Evolutionary conservation across 192 early-diverging fungal species (phyloP), one percentile per base, ranked within the genome.

Genomic region (Pecoramyces ruminantium): DNA sequence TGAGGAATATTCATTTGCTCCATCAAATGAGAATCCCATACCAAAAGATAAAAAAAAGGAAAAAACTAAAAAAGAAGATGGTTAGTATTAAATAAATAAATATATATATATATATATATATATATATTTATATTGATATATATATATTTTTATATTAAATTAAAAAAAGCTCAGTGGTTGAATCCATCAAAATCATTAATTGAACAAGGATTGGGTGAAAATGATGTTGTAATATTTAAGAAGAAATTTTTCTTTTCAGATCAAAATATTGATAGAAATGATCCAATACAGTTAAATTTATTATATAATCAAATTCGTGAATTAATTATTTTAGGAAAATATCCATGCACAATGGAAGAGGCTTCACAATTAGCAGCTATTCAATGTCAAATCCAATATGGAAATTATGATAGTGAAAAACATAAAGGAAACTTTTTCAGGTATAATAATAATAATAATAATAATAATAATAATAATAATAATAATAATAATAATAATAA

Each of bases 231-330:
- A 25, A 79, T 89, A 15, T 85, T 91, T 8, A 90, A 90, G 77
- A 91, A 91, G 79, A 91, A 91, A 82, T 91, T 91, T 80, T 91
- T 89, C 77, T 89, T 86, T 80, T 87, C 90, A 27, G 90, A 91
- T 78, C 87, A 88, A 79, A 89, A 87, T 80, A 85, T 91, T 77
- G 90, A 91, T 82, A 82, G 89, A 25, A 87, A 85, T 78, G 90
- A 91, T 82, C 90, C 90, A 6, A 83, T 91, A 17, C 90, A 91
- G 79, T 80, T 91, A 14, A 89, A 89, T 78, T 79, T 91, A 42
- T 79, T 91, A 77, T 91, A 84, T 80, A 85, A 87, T 51, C 89
- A 91, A 81, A 79, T 86, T 11, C 83, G 84, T 29, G 85, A 90
- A 78, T 85, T 85, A 84, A 90, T 91, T 77, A 38, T 91, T 3